Evolutionary conservation across 768 basidiomycete species (phyloP).

Genomic region (Trametes sanguinea): DNA sequence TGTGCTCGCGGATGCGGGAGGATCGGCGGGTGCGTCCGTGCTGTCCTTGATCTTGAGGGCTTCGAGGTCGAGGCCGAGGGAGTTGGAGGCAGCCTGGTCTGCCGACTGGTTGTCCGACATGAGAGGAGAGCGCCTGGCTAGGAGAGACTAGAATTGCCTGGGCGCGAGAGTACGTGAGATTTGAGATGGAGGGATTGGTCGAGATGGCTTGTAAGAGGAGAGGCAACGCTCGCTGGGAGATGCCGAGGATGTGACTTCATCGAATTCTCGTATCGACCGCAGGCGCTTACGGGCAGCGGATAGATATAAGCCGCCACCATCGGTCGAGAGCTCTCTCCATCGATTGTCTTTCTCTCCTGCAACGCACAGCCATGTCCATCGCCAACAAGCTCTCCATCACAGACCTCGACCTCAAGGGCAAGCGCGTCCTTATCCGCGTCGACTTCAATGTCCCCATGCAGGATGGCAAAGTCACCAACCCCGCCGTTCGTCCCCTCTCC

Average conservation of each 20-base stretch:
- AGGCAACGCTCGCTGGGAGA: conserved; percentile 10
- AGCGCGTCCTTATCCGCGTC: conserved; percentile 91
- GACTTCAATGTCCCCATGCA: conserved; percentile 96
- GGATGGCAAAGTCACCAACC: conserved; percentile 92
- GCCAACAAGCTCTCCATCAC: conserved; percentile 93
- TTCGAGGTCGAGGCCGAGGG: conserved; percentile 72
- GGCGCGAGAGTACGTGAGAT: conserved; percentile 5
- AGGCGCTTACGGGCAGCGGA: conserved; percentile 5
- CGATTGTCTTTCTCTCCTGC: conserved; percentile 21
- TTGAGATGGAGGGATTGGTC: conserved; percentile 1
- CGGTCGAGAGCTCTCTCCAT: conserved; percentile 20
- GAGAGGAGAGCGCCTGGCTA: conserved; percentile 14
- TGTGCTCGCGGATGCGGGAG: conserved; percentile 9
- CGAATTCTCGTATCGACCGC: conserved; percentile 6
- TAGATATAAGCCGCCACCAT: conserved; percentile 16
- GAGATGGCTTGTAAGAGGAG: conserved; percentile 12
- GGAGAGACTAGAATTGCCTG: conserved; percentile 18
- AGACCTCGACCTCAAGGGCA: conserved; percentile 84
- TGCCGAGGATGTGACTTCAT: conserved; percentile 27
- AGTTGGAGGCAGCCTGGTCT: conserved; percentile 48
- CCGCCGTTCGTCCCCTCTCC: conserved; percentile 66
- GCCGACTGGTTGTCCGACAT: conserved; percentile 41
- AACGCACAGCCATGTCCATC: conserved; percentile 72
- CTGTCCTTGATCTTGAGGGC: conserved; percentile 43
- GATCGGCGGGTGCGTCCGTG: conserved; percentile 9